phyloP scores from a whole-genome alignment of 1,139 yeast species.

The Yamadazyma atmosphaerica region DNA sequence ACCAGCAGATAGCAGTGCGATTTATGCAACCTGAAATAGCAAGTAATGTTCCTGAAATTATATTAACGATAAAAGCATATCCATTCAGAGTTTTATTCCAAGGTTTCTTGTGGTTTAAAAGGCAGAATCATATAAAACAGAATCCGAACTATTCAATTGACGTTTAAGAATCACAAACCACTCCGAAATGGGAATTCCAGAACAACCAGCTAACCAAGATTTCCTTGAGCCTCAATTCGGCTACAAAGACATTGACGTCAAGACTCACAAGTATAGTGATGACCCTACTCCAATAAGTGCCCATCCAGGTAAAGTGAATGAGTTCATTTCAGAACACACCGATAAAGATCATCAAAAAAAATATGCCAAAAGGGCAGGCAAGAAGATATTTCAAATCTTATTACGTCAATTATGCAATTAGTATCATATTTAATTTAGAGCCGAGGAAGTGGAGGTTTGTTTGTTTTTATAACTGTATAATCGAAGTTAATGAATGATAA shows the following conservation, averaged over 20 bases:
- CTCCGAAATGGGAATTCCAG: conserved; percentile 22
- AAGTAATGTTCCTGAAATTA: conserved; percentile 2
- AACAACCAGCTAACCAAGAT: conserved; percentile 28
- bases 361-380: conserved; percentile 34
- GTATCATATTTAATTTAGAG: too few species aligned
- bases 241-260: conserved; percentile 28
- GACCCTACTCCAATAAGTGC: conserved; percentile 37
- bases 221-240: conserved; percentile 34
- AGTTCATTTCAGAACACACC: conserved; percentile 29
- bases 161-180: background rate
- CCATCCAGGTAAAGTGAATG: conserved; percentile 27
- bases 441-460: too few species aligned
- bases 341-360: conserved; percentile 41
- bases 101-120: too few species aligned
- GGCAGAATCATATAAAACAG: background rate
- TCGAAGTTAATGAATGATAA: too few species aligned
- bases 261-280: conserved; percentile 36
- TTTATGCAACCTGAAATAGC: conserved; percentile 1
- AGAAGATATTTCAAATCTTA: conserved; percentile 22
- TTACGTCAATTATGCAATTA: conserved; percentile 20
- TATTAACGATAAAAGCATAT: too few species aligned
- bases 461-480: too few species aligned
- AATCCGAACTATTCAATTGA: background rate
- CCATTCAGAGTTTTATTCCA: too few species aligned
- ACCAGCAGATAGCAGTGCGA: background rate